phyloP scores from a whole-genome alignment of 768 basidiomycete genomes.

The Pleurotus ostreatus region DNA sequence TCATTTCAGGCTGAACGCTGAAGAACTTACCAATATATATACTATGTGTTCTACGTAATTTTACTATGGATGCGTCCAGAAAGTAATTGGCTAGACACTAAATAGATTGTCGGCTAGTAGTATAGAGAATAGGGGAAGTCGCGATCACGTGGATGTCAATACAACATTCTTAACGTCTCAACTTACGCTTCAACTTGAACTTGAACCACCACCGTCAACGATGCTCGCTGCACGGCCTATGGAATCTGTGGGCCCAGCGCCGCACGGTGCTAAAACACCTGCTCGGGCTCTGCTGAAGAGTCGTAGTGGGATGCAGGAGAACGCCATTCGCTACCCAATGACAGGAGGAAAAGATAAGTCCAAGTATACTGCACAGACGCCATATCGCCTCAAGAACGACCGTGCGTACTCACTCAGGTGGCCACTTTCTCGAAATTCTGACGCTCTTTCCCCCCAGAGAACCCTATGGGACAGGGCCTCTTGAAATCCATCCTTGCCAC shows the following conservation, averaged over 20 bases:
- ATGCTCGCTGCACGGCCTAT: slow-evolving; percentile 2
- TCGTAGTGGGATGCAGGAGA: slow-evolving; percentile 7
- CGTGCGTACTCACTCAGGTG: background rate
- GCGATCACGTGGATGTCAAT: no score
- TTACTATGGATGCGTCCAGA: no score
- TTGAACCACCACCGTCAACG: background rate
- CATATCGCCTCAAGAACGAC: slow-evolving; percentile 4
- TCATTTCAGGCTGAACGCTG: no score
- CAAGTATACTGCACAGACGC: background rate
- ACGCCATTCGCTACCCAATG: slow-evolving; percentile 1
- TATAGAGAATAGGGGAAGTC: no score
- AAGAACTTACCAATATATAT: no score
- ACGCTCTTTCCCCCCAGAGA: background rate
- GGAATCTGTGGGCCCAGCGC: background rate
- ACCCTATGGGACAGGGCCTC: background rate
- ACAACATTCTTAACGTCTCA: no score
- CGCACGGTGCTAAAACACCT: background rate
- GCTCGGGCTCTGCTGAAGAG: slow-evolving; percentile 5
- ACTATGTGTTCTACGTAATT: no score
- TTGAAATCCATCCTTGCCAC: slow-evolving; percentile 17
- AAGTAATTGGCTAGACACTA: no score
- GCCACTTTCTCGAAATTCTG: background rate
- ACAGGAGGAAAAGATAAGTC: slow-evolving; percentile 1
- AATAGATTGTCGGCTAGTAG: no score
- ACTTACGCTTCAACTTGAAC: no score